Evolutionary conservation across 345 rosid species (phyloP), one percentile per base, ranked within the genome.

Genomic region (Trapa incisa): DNA sequence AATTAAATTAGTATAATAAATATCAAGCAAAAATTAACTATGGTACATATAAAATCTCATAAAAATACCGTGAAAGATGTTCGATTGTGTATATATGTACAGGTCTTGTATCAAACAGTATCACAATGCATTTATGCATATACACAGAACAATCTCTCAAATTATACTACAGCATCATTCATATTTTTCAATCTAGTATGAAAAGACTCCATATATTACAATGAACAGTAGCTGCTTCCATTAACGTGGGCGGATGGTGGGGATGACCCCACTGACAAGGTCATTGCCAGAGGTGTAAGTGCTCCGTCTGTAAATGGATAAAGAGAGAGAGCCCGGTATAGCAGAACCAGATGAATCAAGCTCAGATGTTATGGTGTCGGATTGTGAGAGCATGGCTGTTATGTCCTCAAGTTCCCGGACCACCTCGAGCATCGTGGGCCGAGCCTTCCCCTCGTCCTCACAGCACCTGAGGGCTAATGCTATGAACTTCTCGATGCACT

Each of bases 371-470:
- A 69, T 66, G 53, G 70, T 76, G 15, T 86, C 80, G 0, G 87
- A 74, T 67, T 83, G 86, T 1, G 95, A 90, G 80, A 81, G 75
- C 81, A 81, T 72, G 47, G 54, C 60, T 83, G 92, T 84, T 72
- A 94, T 85, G 37, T 66, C 78, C 67, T 91, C 99, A 2, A 94
- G 83, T 77, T 89, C 96, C 67, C 97, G 80, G 43, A 89, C 95
- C 68, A 94, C 96, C 65, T 91, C 96, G 2, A 82, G 80, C 96
- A 91, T 91, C 37, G 97, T 84, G 64, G 99, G 99, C 70, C 97
- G 82, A 35, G 73, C 69, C 64, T 86, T 84, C 0, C 89, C 84
- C 76, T 86, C 89, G 0, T 85, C 91, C 71, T 80, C 74, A 74
- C 95, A 82, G 68, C 99, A 87, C 74, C 81, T 82, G 65, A 94